Evolutionary conservation across 1,284 basidiomycete species (phyloP).

Genomic region (Schizopora paradoxa): DNA sequence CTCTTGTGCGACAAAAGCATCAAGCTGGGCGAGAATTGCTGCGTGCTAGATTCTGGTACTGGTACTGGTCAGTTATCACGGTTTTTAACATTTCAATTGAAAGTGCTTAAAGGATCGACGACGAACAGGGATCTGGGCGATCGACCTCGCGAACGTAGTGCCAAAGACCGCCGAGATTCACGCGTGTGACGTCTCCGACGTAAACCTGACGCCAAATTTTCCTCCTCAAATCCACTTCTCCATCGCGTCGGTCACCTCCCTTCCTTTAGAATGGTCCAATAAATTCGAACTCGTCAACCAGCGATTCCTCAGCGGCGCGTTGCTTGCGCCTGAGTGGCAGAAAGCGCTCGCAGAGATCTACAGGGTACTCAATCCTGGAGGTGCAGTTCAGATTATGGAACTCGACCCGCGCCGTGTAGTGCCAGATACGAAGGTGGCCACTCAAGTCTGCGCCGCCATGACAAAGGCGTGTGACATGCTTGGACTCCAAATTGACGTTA

Average conservation of each 20-base stretch:
- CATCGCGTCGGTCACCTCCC: conserved; percentile 8
- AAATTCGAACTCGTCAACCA: conserved; percentile 22
- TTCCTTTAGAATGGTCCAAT: conserved; percentile 17
- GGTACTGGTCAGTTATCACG: background rate
- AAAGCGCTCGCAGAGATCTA: conserved; percentile 16
- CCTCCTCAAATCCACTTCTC: conserved; percentile 10
- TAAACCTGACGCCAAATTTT: background rate
- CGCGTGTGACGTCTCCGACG: background rate
- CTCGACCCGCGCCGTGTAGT: background rate
- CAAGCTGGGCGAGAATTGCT: background rate
- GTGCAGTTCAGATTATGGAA: conserved; percentile 18
- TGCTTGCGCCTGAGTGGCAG: conserved; percentile 16
- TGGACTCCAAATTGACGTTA: background rate
- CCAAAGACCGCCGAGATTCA: background rate
- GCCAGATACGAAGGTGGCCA: background rate
- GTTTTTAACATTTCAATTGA: too few relatives aligned
- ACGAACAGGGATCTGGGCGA: background rate
- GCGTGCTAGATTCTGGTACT: background rate
- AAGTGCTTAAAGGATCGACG: background rate
- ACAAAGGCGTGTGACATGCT: background rate
- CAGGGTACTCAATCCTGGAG: conserved; percentile 19
- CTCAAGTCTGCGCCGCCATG: background rate
- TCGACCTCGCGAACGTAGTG: background rate
- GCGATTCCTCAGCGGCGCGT: conserved; percentile 17
- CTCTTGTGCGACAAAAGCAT: background rate